Evolutionary conservation across 345 rosid genomes (phyloP), one percentile per base, ranked within the genome.

Genomic region (Triadica sebifera): DNA sequence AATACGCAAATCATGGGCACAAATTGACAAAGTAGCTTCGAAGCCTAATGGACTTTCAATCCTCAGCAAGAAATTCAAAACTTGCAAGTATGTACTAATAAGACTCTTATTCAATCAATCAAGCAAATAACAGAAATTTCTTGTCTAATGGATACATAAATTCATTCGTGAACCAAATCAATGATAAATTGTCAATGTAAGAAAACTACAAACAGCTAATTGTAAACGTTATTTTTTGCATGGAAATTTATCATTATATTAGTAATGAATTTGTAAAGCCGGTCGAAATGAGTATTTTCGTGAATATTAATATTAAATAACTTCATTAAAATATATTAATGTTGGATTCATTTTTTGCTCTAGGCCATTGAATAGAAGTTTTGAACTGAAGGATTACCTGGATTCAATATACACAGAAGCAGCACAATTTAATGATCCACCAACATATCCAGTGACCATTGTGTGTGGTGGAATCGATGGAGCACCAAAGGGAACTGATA

Each of bases 351-450:
- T 15, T 58, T 43, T 52, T 61, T 16, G 37, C 10, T 58, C 10
- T 70, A 86, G 88, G 5, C 85, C 86, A 5, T 46, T 88, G 80
- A 50, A 39, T 6, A 24, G 3, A n/a, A 22, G 77, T 0, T 56
- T n/a, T 22, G 82, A 77, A 68, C 81, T 86, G 4, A 80, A 78
- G 69, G 13, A 62, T 4, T 75, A 65, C 77, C 74, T 88, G 16
- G 85, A 74, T 72, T 69, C 70, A 0, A 22, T 82, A 22, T 86
- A 82, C 55, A 0, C 81, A 6, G 79, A 56, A 1, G 81, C 76
- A 50, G 92, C 87, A 53, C 89, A 86, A 49, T 88, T 79, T 46
- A 77, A 88, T 74, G 61, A 69, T 19, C 89, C 89, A 13, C 80
- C 85, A 10, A 8, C 6, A 0, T 82, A 83, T 34, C 87, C 86